Conservation (phyloP, 148 eudicot species). For the Amaranthus cruentus region DNA sequence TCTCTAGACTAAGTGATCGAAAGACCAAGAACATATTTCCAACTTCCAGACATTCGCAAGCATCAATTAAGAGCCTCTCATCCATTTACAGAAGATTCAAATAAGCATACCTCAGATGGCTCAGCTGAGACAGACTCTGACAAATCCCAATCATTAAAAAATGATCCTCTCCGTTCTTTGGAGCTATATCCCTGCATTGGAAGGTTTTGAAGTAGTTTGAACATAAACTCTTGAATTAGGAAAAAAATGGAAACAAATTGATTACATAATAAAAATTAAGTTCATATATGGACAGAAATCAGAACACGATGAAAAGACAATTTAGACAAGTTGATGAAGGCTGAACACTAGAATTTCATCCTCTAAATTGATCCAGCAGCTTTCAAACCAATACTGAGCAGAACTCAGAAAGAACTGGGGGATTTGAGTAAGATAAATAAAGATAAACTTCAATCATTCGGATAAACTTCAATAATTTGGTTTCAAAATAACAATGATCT, state of each 20-base stretch:
- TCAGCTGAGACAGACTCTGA: constrained; percentile 80
- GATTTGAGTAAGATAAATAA: no score
- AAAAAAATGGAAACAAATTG: no score
- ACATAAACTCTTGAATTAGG: no score
- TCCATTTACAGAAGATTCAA: not conserved
- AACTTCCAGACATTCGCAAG: not conserved
- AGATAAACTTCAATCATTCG: no score
- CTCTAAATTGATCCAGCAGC: not conserved
- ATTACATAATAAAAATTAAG: not conserved
- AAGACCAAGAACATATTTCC: not conserved
- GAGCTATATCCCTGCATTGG: constrained; percentile 79
- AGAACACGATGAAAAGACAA: not conserved
- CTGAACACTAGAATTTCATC: not conserved
- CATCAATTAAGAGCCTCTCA: not conserved
- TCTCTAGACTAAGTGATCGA: not conserved
- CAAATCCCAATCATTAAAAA: constrained; percentile 92
- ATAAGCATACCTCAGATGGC: constrained; percentile 54
- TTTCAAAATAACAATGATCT: no score
- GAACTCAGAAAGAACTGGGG: not conserved
- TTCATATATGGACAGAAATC: not conserved
- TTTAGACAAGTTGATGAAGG: not conserved
- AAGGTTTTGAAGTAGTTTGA: not conserved
- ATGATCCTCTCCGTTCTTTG: constrained; percentile 66
- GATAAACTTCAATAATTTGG: no score
- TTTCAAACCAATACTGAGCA: not conserved